These are phyloP conservation scores for Cladobotryum protrusum DNA, from an alignment of 2,329 filamentous ascomycete genomes.

Conservation along the genomic window DNA sequence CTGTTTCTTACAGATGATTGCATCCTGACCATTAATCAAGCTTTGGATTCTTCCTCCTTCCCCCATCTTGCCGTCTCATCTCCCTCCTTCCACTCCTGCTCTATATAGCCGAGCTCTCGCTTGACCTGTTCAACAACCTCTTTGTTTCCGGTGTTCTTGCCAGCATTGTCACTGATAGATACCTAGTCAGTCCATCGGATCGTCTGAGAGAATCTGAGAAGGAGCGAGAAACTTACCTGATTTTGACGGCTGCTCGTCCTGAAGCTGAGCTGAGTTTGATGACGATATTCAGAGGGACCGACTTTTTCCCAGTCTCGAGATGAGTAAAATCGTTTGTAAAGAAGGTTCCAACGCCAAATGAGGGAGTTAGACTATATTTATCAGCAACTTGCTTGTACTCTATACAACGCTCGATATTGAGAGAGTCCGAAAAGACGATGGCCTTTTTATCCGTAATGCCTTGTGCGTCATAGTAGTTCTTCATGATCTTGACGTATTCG, in stretches of 20 bases:
- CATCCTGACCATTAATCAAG: too few relatives aligned
- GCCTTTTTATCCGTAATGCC: constrained; percentile 76
- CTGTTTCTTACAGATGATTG: too few relatives aligned
- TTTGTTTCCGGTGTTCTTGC: constrained; percentile 91
- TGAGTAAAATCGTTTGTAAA: constrained; percentile 91
- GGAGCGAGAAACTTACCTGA: constrained; percentile 44
- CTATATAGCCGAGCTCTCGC: constrained; percentile 74
- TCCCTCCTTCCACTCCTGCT: constrained; percentile 75
- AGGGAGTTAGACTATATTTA: constrained; percentile 71
- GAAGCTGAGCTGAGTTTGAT: constrained; percentile 88
- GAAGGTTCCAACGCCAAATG: constrained; percentile 92
- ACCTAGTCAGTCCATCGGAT: background rate
- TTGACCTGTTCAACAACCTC: constrained; percentile 78
- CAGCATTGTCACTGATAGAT: constrained; percentile 60
- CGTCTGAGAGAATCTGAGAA: too few relatives aligned
- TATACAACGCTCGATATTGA: constrained; percentile 85
- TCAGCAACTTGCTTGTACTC: constrained; percentile 85
- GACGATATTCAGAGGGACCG: constrained; percentile 89
- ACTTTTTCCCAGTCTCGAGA: constrained; percentile 69
- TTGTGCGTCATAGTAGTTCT: constrained; percentile 70
- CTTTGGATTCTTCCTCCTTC: constrained; percentile 33
- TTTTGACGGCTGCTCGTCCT: constrained; percentile 81
- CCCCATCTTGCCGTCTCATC: constrained; percentile 84
- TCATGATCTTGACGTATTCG: constrained; percentile 72
- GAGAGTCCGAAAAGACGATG: constrained; percentile 91